A percentile compares a stretch with the other conserved stretches of the same genome.
phyloP scores from a whole-genome alignment of 768 basidiomycete genomes.

The Lyophyllum semitale region DNA sequence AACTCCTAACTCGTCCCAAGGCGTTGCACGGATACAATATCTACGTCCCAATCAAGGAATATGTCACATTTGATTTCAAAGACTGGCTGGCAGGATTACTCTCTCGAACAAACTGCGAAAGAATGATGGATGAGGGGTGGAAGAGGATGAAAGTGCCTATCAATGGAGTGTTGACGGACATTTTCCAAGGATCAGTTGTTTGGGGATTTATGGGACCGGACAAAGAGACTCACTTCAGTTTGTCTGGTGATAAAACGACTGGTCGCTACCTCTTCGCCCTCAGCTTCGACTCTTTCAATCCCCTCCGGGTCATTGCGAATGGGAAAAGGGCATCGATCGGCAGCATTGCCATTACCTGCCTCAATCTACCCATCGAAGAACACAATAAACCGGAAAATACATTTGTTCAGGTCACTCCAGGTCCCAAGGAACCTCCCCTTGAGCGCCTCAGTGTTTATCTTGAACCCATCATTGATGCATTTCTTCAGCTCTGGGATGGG shows the following conservation, averaged over 20 bases:
- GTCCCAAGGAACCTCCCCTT: slow-evolving; percentile 29
- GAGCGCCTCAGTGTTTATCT: slow-evolving; percentile 25
- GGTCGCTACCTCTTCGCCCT: slow-evolving; percentile 31
- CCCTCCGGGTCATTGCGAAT: slow-evolving; percentile 1
- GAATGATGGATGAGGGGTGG: slow-evolving; percentile 21
- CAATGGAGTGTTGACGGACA: slow-evolving; percentile 16
- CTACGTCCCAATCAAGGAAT: neutral
- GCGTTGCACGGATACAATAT: neutral
- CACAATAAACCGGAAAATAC: slow-evolving; percentile 33
- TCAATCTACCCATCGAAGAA: slow-evolving; percentile 33
- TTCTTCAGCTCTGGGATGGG: slow-evolving; percentile 18
- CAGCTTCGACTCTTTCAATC: slow-evolving; percentile 27
- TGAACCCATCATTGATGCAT: slow-evolving; percentile 27
- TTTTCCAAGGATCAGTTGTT: slow-evolving; percentile 26
- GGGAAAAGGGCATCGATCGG: slow-evolving; percentile 28
- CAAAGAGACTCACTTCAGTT: slow-evolving; percentile 19
- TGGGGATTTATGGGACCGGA: slow-evolving; percentile 28
- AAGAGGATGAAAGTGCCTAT: neutral
- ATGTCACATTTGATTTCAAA: slow-evolving; percentile 21
- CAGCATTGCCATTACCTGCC: slow-evolving; percentile 31
- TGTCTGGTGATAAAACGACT: slow-evolving; percentile 6
- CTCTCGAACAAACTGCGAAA: slow-evolving; percentile 22
- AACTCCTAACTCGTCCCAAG: slow-evolving; percentile 7
- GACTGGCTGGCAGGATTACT: slow-evolving; percentile 29
- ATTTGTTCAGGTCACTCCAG: slow-evolving; percentile 33